A percentile compares a stretch with the other conserved stretches of the same genome.
Conservation (phyloP, 495 filamentous ascomycete species). For the Podospora tetraspora region DNA sequence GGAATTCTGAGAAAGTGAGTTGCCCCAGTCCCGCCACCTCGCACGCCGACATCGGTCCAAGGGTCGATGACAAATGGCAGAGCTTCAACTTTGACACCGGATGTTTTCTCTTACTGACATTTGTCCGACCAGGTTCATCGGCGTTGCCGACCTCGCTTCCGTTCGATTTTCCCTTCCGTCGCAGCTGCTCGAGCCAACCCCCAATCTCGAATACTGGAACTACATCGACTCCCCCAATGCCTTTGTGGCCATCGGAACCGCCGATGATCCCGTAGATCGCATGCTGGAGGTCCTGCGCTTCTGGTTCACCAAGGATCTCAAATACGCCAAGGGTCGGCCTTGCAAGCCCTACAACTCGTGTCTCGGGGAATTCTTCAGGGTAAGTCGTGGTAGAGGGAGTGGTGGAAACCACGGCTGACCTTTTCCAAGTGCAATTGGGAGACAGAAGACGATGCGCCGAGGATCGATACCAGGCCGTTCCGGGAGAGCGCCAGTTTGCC, state of each 20-base stretch:
- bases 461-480: conserved; percentile 40
- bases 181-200: conserved; percentile 89
- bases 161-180: conserved; percentile 94
- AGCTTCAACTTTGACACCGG: not conserved
- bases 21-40: not conserved
- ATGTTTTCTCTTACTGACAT: not conserved
- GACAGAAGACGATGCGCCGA: conserved; percentile 61
- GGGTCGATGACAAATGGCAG: not conserved
- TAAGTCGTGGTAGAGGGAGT: conserved; percentile 35
- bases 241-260: conserved; percentile 93
- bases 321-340: conserved; percentile 97
- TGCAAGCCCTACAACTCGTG: conserved; percentile 99
- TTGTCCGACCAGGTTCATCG: conserved; percentile 65
- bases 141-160: conserved; percentile 88
- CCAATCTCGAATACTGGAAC: conserved; percentile 98
- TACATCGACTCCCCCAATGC: conserved; percentile 94
- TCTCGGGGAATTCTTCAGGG: conserved; percentile 95
- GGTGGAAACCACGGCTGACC: not conserved
- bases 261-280: conserved; percentile 81
- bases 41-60: not conserved
- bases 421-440: conserved; percentile 79
- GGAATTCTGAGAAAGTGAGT: not conserved
- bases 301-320: conserved; percentile 98
- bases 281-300: conserved; percentile 92
- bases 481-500: conserved; percentile 27